These are phyloP conservation scores for Geranium brycei DNA, from an alignment of 345 rosid species.

Conservation along the genomic window DNA sequence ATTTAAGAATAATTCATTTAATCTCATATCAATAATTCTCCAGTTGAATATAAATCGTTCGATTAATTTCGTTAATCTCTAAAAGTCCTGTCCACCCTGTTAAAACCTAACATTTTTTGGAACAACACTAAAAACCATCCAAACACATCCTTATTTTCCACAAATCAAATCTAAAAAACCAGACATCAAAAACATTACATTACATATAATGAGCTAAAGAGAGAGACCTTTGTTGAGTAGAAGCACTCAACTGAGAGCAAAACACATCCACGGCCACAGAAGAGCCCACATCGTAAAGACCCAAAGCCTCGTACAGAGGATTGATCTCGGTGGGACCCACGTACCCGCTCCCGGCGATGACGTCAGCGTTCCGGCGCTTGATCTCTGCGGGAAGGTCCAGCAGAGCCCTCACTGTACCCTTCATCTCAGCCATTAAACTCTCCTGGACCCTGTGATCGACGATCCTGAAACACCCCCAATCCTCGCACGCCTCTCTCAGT, in stretches of 20 bases:
- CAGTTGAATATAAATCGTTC: too few relatives aligned
- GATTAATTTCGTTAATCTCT: too few relatives aligned
- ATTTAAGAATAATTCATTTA: too few relatives aligned
- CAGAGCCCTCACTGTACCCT: constrained; percentile 43
- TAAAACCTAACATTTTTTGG: too few relatives aligned
- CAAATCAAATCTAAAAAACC: too few relatives aligned
- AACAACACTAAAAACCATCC: too few relatives aligned
- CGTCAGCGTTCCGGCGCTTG: constrained; percentile 46
- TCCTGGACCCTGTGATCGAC: constrained; percentile 47
- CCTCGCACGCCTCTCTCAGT: constrained; percentile 49
- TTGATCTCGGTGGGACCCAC: constrained; percentile 34
- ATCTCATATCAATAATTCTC: too few relatives aligned
- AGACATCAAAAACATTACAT: too few relatives aligned
- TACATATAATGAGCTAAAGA: neutral
- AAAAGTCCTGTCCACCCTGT: too few relatives aligned
- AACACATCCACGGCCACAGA: constrained; percentile 44
- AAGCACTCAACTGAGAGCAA: constrained; percentile 55
- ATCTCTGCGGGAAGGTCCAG: constrained; percentile 55
- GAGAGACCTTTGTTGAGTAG: constrained; percentile 50
- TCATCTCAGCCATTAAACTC: constrained; percentile 54
- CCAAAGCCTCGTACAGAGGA: constrained; percentile 76
- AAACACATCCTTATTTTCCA: too few relatives aligned
- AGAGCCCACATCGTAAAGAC: constrained; percentile 61
- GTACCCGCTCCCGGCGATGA: constrained; percentile 70
- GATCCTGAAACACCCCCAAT: constrained; percentile 72